Base-by-base conservation (phyloP, 2,329 filamentous ascomycete species). In the Aureobasidium musti region DNA sequence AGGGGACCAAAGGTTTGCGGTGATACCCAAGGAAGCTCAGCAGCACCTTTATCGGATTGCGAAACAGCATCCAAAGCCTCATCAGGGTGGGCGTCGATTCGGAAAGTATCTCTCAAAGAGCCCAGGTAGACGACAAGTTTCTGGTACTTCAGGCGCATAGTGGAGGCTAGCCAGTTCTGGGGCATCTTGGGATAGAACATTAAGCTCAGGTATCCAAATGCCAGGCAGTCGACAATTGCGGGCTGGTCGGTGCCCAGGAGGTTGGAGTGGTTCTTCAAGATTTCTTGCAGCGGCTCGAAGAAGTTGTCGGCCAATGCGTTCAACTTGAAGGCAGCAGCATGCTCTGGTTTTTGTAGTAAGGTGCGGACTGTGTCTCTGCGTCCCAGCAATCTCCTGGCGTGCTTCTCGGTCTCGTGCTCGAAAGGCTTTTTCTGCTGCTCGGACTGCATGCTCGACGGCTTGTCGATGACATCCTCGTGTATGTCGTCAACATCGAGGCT, bases 131-230 rank as follows among this genome's bases (percentile, higher is more conserved):
- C 71, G 5, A 71, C 72, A 39, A 82, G 72, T 45, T 72, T 73
- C 21, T 75, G 75, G 68, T 79, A 80, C 67, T 86, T 84, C 26
- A 75, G 77, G 65, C 79, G 75, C 73, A 91, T 81, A 0, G 83
- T 82, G 60, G 86, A 82, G 67, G 80, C 79, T 5, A 90, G 77
- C 87, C 87, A 91, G 21, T 83, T 76, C 65, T 87, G 84, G 19
- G 87, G 86, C 26, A 90, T 74, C 10, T 83, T 77, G 0, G 88
- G 84, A 28, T 84, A 81, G 1, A 89, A 80, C 81, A 95, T 90
- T 59, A 97, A 79, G 1, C 87, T 84, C 41, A 98, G 80, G 75
- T 96, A 96, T 13, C 89, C 95, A 72, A 91, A 86, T 0, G 87
- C 88, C 54, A 97, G 77, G 74, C 91, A 97, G 77, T 97, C 93